A percentile compares a stretch with the other conserved stretches of the same genome.
Evolutionary conservation across 768 basidiomycete genomes (phyloP).

Genomic region (Tephrocybe rancida): DNA sequence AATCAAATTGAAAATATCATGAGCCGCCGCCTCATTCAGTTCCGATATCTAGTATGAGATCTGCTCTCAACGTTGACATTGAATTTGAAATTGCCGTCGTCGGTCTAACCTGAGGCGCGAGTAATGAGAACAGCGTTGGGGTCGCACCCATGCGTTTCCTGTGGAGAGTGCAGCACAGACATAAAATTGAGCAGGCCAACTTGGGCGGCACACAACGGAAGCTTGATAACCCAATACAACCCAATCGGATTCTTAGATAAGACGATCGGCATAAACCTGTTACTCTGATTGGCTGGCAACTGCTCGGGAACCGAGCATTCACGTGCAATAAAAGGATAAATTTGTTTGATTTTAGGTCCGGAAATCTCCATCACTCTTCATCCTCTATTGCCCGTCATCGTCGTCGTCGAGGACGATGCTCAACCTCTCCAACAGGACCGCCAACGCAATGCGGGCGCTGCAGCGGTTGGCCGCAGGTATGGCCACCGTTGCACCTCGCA

Average conservation of each 20-base stretch:
- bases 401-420: slow-evolving; percentile 58
- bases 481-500: slow-evolving; percentile 80
- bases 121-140: too few relatives aligned
- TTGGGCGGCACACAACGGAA: slow-evolving; percentile 23
- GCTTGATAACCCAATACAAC: slow-evolving; percentile 13
- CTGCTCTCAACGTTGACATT: too few relatives aligned
- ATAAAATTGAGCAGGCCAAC: not conserved
- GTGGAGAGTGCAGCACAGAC: not conserved
- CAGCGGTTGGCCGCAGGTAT: slow-evolving; percentile 65
- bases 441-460: slow-evolving; percentile 52
- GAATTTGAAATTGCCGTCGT: too few relatives aligned
- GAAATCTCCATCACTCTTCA: slow-evolving; percentile 32
- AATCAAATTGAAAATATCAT: not conserved
- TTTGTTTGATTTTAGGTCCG: slow-evolving; percentile 37
- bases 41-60: too few relatives aligned
- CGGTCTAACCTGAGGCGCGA: too few relatives aligned
- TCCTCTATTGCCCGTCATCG: slow-evolving; percentile 25
- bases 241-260: slow-evolving; percentile 12
- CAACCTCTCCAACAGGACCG: slow-evolving; percentile 55
- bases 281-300: slow-evolving; percentile 34
- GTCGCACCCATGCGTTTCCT: not conserved
- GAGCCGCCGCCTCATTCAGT: too few relatives aligned
- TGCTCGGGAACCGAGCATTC: slow-evolving; percentile 28
- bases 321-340: slow-evolving; percentile 43
- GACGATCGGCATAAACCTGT: slow-evolving; percentile 21